A percentile compares a stretch with the other conserved stretches of the same genome.
phyloP scores from a whole-genome alignment of 2,329 filamentous ascomycete genomes.

The Anisogramma anomala region DNA sequence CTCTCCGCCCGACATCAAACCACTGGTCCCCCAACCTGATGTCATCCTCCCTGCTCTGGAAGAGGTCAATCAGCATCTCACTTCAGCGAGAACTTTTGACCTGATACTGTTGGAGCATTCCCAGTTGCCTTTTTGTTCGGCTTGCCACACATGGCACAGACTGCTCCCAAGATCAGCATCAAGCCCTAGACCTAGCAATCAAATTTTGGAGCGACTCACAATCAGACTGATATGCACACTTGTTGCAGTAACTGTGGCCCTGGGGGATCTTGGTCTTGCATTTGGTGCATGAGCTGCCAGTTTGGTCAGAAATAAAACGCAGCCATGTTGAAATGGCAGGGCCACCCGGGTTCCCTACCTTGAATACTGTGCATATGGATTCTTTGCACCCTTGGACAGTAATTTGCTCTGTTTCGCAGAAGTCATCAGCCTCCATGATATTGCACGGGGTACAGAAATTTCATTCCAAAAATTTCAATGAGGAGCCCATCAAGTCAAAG shows the following conservation, averaged over 20 bases:
- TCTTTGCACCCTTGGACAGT: constrained; percentile 51
- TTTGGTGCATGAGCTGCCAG: constrained; percentile 38
- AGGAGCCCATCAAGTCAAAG: background rate
- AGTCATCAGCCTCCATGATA: background rate
- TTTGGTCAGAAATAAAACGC: background rate
- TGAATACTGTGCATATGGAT: constrained; percentile 53
- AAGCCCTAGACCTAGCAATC: background rate
- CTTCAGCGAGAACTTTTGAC: constrained; percentile 52
- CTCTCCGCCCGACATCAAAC: no score
- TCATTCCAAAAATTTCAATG: no score
- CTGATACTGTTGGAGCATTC: constrained; percentile 42
- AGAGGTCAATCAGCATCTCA: no score
- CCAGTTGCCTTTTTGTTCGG: constrained; percentile 38
- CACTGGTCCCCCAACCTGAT: no score
- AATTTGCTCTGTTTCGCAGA: constrained; percentile 43
- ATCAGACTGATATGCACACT: constrained; percentile 51
- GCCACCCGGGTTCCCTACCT: constrained; percentile 21
- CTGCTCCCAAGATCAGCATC: constrained; percentile 23
- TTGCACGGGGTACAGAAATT: no score
- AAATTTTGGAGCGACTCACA: constrained; percentile 27
- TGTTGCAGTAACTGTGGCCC: constrained; percentile 48
- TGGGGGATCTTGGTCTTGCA: constrained; percentile 55
- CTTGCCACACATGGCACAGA: constrained; percentile 54
- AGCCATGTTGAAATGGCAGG: background rate
- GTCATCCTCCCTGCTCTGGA: no score